Evolutionary conservation across 2,329 filamentous ascomycete genomes (phyloP), one percentile per base, ranked within the genome.

Genomic region (Calonectria fujianensis): DNA sequence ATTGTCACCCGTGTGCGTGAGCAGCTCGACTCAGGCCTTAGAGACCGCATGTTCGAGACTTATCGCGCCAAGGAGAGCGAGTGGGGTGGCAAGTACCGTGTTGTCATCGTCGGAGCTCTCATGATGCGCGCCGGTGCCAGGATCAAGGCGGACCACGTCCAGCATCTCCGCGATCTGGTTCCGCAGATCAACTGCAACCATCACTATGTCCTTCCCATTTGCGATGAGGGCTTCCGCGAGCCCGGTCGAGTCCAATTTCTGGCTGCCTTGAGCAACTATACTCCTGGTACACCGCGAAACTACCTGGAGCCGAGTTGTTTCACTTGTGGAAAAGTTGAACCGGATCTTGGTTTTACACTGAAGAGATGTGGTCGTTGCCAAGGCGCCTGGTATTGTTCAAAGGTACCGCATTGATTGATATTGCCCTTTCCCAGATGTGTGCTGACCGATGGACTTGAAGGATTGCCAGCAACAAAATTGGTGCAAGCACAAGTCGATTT

Each of bases 231-330:
- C 29, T 54, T 54, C 29, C 51, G 29, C 11, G 29, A 14, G 7
- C 51, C 51, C n/a, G 29, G 51, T 1, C 29, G 29, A 32, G 51
- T 29, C 10, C 51, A 54, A 10, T 54, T 54, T 6, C 29, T 54
- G 2, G 29, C 51, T 54, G 29, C 51, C 31, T 16, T 54, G 29
- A 29, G 32, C 29, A 32, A 54, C 51, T 54, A 32, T 6, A 35
- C 29, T 35, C 5, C 18, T 20, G 51, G 51, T 11, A 35, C 51
- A 2, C 29, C 51, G 16, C 51, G 51, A 18, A 54, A 54, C 51
- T 54, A 32, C 18, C 29, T 31, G 51, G 51, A 54, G 51, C 51
- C 51, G 13, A 54, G 51, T 29, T 54, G 51, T 16, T 54, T 54
- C 51, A 54, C 14, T 16, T 54, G 51, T 20, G 51, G 51, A 31